Conservation (phyloP, 495 filamentous ascomycete genomes). For the Xylaria bambusicola region DNA sequence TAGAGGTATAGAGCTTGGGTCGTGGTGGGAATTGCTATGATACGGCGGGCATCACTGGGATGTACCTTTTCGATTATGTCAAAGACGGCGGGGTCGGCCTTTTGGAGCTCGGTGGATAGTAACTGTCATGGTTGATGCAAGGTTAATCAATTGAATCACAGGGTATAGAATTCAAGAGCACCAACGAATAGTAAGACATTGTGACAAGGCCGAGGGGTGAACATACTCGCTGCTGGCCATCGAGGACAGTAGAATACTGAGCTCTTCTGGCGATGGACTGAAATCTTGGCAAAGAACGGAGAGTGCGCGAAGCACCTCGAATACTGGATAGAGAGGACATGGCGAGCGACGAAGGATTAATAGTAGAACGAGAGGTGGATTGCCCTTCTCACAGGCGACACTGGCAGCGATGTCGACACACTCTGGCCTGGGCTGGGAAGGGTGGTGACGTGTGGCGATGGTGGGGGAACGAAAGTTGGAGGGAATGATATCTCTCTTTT, state of each 20-base stretch:
- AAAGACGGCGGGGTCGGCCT: constrained; percentile 84
- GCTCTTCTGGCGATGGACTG: constrained; percentile 42
- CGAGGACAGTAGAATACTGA: constrained; percentile 51
- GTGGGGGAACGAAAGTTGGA: constrained; percentile 13
- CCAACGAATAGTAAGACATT: not conserved
- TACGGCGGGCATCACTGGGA: not conserved
- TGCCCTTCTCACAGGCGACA: constrained; percentile 7
- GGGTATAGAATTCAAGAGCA: too few species aligned
- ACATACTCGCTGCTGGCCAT: constrained; percentile 66
- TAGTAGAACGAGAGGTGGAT: too few species aligned
- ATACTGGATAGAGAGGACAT: constrained; percentile 24
- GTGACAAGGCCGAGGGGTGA: not conserved
- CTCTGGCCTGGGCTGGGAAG: not conserved
- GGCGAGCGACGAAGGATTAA: not conserved
- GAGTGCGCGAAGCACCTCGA: constrained; percentile 31
- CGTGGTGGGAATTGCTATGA: not conserved
- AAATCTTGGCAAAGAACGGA: constrained; percentile 25
- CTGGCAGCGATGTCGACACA: not conserved
- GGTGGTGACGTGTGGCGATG: not conserved
- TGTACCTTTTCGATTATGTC: constrained; percentile 85
- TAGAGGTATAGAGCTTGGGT: not conserved
- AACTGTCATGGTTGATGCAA: constrained; percentile 54
- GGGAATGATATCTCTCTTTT: too few species aligned
- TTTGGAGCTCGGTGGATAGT: constrained; percentile 73
- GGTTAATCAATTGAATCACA: constrained; percentile 9